Base-by-base conservation (phyloP, 2,329 filamentous ascomycete species). In the Furcasterigmium furcatum region DNA sequence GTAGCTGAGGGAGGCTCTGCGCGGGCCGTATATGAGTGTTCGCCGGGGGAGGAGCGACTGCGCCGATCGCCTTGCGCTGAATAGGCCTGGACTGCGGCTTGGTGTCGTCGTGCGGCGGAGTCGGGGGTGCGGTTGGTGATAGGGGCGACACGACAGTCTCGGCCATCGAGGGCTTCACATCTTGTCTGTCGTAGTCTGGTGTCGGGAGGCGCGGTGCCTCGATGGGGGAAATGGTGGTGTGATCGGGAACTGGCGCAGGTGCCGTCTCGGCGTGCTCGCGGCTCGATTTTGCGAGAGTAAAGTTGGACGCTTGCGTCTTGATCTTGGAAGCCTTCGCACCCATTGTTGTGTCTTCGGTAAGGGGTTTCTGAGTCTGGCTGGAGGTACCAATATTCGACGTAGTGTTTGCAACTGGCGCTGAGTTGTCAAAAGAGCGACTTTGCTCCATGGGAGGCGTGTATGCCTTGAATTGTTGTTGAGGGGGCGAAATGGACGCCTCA, bases 131-230 rank as follows among this genome's bases (percentile, higher is more conserved):
- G 10, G 67, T 68, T 7, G 72, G 73, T 8, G 73, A 76, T 3
- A 67, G 58, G 5, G 73, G 72, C 3, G 72, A 71, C 20, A 66
- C 58, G 39, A 68, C 58, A 3, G 58, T 59, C 21, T 68, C 62
- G 32, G 65, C 47, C 8, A 62, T 55, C 3, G 65, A 60, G 13
- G 63, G 64, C 48, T 64, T 64, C 43, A 66, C 57, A 46, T 76
- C 72, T 36, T 68, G 64, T 18, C 66, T 65, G 32, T 67, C 67
- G 46, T 77, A 76, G 38, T 77, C 74, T 14, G 74, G 73, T 3
- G 73, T 77, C 1, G 74, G 74, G 9, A 72, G 70, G 3, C 72
- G 65, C 32, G 65, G 55, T 12, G 34, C 30, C 21, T 62, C 34
- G 16, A 36, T 14, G n/a, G 34, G 34, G n/a, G 34, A 36, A 9